Evolutionary conservation across 164 flowering plant species (phyloP).

Genomic region (Platanus orientalis): DNA sequence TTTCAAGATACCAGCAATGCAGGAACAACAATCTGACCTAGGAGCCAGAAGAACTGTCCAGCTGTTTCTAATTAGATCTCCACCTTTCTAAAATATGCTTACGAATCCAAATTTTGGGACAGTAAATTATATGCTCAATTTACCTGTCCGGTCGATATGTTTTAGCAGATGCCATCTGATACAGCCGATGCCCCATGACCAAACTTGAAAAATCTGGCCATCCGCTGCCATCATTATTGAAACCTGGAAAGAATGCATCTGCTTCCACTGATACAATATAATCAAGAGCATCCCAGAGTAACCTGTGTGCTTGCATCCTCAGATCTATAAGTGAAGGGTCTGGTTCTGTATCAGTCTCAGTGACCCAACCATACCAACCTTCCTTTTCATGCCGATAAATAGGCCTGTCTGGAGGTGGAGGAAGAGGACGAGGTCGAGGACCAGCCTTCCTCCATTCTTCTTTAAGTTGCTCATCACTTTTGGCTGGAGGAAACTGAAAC

Average conservation of each 20-base stretch:
- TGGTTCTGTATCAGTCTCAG: conserved; percentile 73
- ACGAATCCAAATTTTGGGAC: background rate
- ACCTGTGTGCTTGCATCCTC: conserved; percentile 78
- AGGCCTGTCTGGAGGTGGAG: conserved; percentile 96
- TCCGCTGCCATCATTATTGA: conserved; percentile 78
- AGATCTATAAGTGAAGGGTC: conserved; percentile 66
- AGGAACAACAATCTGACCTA: too few species aligned
- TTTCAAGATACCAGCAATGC: too few species aligned
- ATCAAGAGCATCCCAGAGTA: conserved; percentile 95
- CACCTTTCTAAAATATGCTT: background rate
- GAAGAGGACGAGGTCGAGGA: conserved; percentile 99
- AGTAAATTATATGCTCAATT: background rate
- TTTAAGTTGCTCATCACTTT: conserved; percentile 54
- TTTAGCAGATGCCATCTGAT: conserved; percentile 66
- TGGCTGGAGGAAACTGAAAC: conserved; percentile 39
- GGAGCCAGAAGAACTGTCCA: too few species aligned
- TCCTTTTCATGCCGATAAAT: conserved; percentile 89
- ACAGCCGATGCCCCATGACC: conserved; percentile 93
- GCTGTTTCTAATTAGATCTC: too few species aligned
- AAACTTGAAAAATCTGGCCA: conserved; percentile 91
- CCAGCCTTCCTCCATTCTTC: conserved; percentile 92
- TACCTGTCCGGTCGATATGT: conserved; percentile 99
- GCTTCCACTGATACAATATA: conserved; percentile 90
- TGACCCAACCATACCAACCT: conserved; percentile 99
- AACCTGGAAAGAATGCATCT: conserved; percentile 96